A percentile compares a stretch with the other conserved stretches of the same genome.
phyloP scores from a whole-genome alignment of 192 early-diverging fungal genomes.

The Backusella tarrabulga region DNA sequence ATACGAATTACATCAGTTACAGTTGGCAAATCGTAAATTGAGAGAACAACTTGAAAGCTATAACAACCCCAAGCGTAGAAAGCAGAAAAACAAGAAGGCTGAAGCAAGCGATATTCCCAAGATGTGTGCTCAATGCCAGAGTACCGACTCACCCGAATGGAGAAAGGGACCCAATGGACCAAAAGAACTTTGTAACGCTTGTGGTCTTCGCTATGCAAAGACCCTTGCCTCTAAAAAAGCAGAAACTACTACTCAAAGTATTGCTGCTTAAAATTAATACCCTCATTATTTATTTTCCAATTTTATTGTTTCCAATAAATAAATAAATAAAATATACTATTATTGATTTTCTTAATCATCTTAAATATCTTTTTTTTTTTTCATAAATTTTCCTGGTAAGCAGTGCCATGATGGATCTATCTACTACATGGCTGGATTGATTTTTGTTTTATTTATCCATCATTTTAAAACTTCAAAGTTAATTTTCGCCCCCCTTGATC shows the following conservation, averaged over 20 bases:
- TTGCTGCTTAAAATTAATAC: not conserved
- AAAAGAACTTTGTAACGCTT: constrained; percentile 64
- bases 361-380: not conserved
- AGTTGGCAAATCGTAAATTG: constrained; percentile 55
- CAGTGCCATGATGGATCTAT: not conserved
- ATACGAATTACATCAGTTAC: constrained; percentile 64
- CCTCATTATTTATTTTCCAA: not conserved
- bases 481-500: no score
- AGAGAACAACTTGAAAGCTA: constrained; percentile 51
- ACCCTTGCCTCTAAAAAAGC: constrained; percentile 14
- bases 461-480: no score
- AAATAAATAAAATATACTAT: not conserved
- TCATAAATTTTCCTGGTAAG: not conserved
- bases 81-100: constrained; percentile 23
- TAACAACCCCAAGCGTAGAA: constrained; percentile 35
- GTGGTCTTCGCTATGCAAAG: constrained; percentile 58
- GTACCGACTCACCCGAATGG: constrained; percentile 35
- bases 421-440: no score
- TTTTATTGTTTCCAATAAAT: not conserved
- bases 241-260: not conserved
- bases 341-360: not conserved
- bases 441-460: no score
- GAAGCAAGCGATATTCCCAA: constrained; percentile 10
- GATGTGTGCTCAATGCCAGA: constrained; percentile 31
- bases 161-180: constrained; percentile 59